Percentiles rank a stretch among this genome's conserved stretches.
These are phyloP conservation scores for Blastosporella zonata DNA, from an alignment of 1,284 basidiomycete species.

Conservation along the genomic window DNA sequence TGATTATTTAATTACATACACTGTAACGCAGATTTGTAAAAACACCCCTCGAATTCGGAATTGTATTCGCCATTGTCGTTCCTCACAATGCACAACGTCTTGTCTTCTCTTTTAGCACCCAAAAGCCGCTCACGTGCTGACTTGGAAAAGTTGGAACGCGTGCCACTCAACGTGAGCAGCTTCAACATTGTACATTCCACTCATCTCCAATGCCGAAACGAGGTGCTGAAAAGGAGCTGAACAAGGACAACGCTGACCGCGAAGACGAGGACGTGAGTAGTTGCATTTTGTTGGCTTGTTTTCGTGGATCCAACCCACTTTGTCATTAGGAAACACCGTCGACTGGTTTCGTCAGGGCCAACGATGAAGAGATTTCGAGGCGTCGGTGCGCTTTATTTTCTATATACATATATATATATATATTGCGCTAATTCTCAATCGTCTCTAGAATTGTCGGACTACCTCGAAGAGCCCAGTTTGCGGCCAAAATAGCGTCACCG, in stretches of 20 bases:
- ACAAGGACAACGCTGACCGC: slow-evolving; percentile 52
- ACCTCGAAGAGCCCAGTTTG: slow-evolving; percentile 8
- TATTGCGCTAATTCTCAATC: background rate
- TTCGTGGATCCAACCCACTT: slow-evolving; percentile 8
- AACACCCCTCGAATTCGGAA: slow-evolving; percentile 1
- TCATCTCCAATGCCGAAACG: slow-evolving; percentile 29
- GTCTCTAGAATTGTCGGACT: slow-evolving; percentile 8
- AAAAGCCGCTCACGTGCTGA: slow-evolving; percentile 10
- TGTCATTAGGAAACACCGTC: slow-evolving; percentile 39
- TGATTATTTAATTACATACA: slow-evolving; percentile 2
- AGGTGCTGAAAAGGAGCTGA: slow-evolving; percentile 69
- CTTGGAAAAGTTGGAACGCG: slow-evolving; percentile 9
- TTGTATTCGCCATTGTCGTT: background rate
- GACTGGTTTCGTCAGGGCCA: slow-evolving; percentile 53
- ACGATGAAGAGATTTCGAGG: slow-evolving; percentile 33
- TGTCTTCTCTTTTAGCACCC: background rate
- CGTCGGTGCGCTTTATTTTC: slow-evolving; percentile 3
- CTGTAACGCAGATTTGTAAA: slow-evolving; percentile 15
- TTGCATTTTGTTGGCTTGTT: background rate
- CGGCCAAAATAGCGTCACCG: slow-evolving; percentile 1
- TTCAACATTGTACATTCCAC: background rate
- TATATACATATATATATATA: background rate
- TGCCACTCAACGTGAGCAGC: background rate
- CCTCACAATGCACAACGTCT: too few species aligned
- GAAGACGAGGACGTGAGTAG: slow-evolving; percentile 26